Percentiles rank a stretch among this genome's conserved stretches.
These are phyloP conservation scores for Trametes gibbosa DNA, from an alignment of 768 basidiomycete species.

Conservation along the genomic window DNA sequence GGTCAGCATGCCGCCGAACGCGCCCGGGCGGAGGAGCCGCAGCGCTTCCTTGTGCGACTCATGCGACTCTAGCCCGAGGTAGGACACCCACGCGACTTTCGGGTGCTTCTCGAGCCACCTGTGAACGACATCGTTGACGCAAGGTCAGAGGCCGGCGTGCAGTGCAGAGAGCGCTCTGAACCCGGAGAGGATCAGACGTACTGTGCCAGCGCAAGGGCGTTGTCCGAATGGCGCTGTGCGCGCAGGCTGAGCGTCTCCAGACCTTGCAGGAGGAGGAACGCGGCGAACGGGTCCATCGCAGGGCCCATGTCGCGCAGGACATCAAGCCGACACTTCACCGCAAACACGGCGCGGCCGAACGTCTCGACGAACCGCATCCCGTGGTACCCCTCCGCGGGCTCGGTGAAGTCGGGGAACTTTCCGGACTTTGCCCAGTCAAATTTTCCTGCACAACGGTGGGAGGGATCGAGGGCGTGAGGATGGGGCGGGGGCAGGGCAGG, in stretches of 20 bases:
- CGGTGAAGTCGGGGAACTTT: slow-evolving; percentile 72
- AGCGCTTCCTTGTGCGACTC: slow-evolving; percentile 57
- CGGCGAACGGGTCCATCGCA: slow-evolving; percentile 66
- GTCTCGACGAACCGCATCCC: slow-evolving; percentile 64
- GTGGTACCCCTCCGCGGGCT: slow-evolving; percentile 75
- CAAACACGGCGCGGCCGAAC: slow-evolving; percentile 63
- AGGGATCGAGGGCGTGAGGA: not conserved
- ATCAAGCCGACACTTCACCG: slow-evolving; percentile 61
- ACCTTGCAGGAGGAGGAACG: slow-evolving; percentile 73
- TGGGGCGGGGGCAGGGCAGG: not conserved
- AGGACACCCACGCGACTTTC: slow-evolving; percentile 74
- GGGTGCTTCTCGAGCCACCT: slow-evolving; percentile 61
- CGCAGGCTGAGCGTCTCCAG: slow-evolving; percentile 75
- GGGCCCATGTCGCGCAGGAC: slow-evolving; percentile 68
- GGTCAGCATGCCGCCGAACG: slow-evolving; percentile 72
- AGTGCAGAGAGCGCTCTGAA: no score
- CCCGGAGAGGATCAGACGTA: no score
- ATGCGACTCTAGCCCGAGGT: slow-evolving; percentile 67
- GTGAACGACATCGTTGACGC: not conserved
- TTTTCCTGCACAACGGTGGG: slow-evolving; percentile 42
- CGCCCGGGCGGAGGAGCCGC: slow-evolving; percentile 48
- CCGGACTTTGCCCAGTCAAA: slow-evolving; percentile 73
- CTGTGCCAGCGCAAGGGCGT: slow-evolving; percentile 43
- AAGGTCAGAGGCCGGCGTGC: no score
- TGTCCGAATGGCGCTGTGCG: slow-evolving; percentile 66